Evolutionary conservation across 2,329 filamentous ascomycete genomes (phyloP), one percentile per base, ranked within the genome.

Genomic region (Curvularia eragrostidis): DNA sequence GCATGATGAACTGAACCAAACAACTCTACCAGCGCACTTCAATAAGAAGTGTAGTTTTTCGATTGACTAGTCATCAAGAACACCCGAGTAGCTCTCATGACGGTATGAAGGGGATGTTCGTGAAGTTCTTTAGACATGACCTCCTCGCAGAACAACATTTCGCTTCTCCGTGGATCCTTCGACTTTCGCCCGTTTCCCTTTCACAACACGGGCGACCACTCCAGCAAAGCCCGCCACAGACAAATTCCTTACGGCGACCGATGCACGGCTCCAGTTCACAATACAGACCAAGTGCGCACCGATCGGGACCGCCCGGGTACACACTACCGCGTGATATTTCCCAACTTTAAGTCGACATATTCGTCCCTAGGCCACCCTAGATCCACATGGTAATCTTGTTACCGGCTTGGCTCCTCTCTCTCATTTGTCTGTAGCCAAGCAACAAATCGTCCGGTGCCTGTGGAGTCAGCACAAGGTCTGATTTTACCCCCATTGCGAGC

Each of bases 391-490:
- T n/a, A 36, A 36, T 24, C 48, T 56, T 32, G 12, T 23, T 28
- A 39, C 23, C 21, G 47, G 34, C 47, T 49, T 39, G 34, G 47
- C 47, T 49, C 15, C 34, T 13, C 13, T 48, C 30, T 18, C n/a
- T 10, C 21, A 34, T 26, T 34, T 8, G 30, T 34, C 44, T 32
- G 19, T 23, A 34, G 44, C 5, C 44, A 36, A 18, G 24, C 18
- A 26, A 28, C 4, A 18, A 26, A 18, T 8, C 21, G 23, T 7
- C 34, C n/a, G 23, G 18, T 52, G 26, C 28, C 28, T 44, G 54
- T 53, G 54, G 50, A 48, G 44, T 52, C 30, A 21, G 18, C 23
- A 24, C 26, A 49, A 36, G 54, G 44, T 54, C 50, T 36, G 44
- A 18, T 36, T 36, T 42, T 30, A 24, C 36, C 39, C 44, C 30